phyloP scores from a whole-genome alignment of 1,284 basidiomycete genomes.

The Ganoderma sinense region DNA sequence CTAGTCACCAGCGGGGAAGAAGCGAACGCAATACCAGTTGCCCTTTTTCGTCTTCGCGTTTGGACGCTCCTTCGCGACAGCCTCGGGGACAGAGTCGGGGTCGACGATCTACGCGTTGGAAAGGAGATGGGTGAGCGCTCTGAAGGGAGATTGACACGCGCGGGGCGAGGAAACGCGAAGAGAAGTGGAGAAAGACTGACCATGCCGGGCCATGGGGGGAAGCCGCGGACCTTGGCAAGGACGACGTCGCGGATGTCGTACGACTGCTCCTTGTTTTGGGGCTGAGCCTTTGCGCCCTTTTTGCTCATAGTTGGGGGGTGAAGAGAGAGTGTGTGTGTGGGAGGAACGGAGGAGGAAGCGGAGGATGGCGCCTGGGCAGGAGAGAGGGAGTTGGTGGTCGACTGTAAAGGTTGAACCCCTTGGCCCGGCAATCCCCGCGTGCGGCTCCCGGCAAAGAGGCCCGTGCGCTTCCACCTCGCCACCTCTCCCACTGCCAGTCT shows the following conservation, averaged over 20 bases:
- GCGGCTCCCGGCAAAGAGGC: slow-evolving; percentile 34
- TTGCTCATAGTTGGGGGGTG: slow-evolving; percentile 55
- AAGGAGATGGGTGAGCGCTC: slow-evolving; percentile 14
- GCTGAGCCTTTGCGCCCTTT: slow-evolving; percentile 54
- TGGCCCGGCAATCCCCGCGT: slow-evolving; percentile 35
- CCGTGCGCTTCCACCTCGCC: slow-evolving; percentile 34
- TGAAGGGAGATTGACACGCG: slow-evolving; percentile 2
- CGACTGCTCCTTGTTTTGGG: slow-evolving; percentile 49
- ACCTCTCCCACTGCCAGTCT: too few species aligned
- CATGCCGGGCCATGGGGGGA: slow-evolving; percentile 91
- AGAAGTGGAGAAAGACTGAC: slow-evolving; percentile 53
- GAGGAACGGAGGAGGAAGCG: slow-evolving; percentile 11
- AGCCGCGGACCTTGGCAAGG: slow-evolving; percentile 93
- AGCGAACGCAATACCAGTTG: slow-evolving; percentile 80
- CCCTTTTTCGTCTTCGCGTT: slow-evolving; percentile 65
- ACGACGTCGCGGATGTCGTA: slow-evolving; percentile 83
- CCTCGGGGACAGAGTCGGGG: slow-evolving; percentile 65
- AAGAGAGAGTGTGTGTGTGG: slow-evolving; percentile 22
- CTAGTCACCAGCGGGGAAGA: slow-evolving; percentile 94
- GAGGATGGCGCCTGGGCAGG: slow-evolving; percentile 21
- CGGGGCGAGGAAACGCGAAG: slow-evolving; percentile 29
- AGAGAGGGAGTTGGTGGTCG: slow-evolving; percentile 35
- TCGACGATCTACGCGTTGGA: slow-evolving; percentile 71
- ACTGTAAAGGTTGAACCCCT: slow-evolving; percentile 36
- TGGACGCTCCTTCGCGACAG: slow-evolving; percentile 76